phyloP scores from a whole-genome alignment of 495 filamentous ascomycete species.

The Daldinia loculata region DNA sequence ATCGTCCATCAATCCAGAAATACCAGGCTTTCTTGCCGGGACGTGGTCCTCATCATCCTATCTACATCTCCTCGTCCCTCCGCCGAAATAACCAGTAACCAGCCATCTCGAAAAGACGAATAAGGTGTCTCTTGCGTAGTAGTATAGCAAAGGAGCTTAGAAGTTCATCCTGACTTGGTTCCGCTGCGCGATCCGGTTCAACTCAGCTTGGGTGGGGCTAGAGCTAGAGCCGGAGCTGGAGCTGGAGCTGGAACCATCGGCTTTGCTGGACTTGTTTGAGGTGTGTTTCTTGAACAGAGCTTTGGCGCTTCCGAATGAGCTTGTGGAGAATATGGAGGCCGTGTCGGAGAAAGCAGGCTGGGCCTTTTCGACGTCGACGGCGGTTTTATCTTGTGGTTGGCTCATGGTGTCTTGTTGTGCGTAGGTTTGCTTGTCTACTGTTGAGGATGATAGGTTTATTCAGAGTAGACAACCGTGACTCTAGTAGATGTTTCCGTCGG shows the following conservation, averaged over 20 bases:
- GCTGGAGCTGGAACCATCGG: not conserved
- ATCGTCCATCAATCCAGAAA: not conserved
- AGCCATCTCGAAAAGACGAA: not conserved
- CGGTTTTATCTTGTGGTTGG: constrained; percentile 21
- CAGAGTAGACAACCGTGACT: too few species aligned
- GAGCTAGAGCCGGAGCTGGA: not conserved
- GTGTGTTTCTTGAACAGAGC: constrained; percentile 42
- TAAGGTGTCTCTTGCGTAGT: not conserved
- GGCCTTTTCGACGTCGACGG: constrained; percentile 1
- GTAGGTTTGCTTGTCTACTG: not conserved
- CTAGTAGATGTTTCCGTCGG: not conserved
- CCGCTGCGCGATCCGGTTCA: constrained; percentile 17
- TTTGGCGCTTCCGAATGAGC: constrained; percentile 44
- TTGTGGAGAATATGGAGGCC: constrained; percentile 44
- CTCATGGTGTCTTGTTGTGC: constrained; percentile 2
- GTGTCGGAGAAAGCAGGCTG: constrained; percentile 31
- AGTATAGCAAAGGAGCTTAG: not conserved
- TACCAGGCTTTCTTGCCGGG: not conserved
- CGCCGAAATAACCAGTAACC: not conserved
- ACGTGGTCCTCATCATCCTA: not conserved
- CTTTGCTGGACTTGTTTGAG: constrained; percentile 12
- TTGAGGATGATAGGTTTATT: too few species aligned
- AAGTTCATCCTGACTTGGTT: constrained; percentile 34
- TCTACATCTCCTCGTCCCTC: not conserved
- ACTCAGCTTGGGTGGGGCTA: constrained; percentile 16